A percentile compares a stretch with the other conserved stretches of the same genome.
phyloP scores from a whole-genome alignment of 2,329 filamentous ascomycete genomes.

The Neofusicoccum sp. region DNA sequence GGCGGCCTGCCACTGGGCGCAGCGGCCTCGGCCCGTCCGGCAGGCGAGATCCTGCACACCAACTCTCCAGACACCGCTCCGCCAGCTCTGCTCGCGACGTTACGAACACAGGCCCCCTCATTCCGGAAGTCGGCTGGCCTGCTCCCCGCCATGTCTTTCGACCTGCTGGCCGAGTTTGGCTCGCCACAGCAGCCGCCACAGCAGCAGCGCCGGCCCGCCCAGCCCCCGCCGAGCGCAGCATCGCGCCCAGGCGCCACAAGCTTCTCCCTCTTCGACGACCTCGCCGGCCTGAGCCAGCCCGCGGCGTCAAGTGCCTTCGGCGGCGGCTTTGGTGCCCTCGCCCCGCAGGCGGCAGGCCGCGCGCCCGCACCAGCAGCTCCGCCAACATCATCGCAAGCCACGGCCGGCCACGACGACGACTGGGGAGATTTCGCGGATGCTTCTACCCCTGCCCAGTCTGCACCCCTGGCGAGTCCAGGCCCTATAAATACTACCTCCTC shows the following conservation, averaged over 20 bases:
- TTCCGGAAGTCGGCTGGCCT: not conserved
- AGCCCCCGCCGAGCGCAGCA: not conserved
- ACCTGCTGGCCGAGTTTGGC: constrained; percentile 21
- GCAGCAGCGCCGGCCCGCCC: not conserved
- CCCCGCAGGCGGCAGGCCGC: not conserved
- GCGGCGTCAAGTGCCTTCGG: not conserved
- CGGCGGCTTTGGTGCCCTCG: not conserved
- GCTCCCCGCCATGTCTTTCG: constrained; percentile 17
- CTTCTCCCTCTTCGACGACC: constrained; percentile 37
- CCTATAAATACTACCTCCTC: constrained; percentile 7
- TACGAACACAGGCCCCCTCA: not conserved
- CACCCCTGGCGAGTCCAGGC: not conserved
- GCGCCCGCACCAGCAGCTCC: not conserved
- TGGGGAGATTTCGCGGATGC: constrained; percentile 43
- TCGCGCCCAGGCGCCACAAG: constrained; percentile 22
- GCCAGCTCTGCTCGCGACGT: not conserved
- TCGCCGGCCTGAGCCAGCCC: constrained; percentile 18
- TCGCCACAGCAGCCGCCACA: not conserved
- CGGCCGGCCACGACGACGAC: constrained; percentile 32
- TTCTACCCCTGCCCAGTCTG: constrained; percentile 21
- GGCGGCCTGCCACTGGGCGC: not conserved
- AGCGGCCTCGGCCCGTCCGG: constrained; percentile 8
- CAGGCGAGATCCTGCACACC: not conserved
- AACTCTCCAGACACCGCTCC: not conserved
- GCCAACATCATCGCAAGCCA: constrained; percentile 1